These are phyloP conservation scores for Meyerozyma athensensis DNA, from an alignment of 1,139 yeast genomes.

Conservation along the genomic window DNA sequence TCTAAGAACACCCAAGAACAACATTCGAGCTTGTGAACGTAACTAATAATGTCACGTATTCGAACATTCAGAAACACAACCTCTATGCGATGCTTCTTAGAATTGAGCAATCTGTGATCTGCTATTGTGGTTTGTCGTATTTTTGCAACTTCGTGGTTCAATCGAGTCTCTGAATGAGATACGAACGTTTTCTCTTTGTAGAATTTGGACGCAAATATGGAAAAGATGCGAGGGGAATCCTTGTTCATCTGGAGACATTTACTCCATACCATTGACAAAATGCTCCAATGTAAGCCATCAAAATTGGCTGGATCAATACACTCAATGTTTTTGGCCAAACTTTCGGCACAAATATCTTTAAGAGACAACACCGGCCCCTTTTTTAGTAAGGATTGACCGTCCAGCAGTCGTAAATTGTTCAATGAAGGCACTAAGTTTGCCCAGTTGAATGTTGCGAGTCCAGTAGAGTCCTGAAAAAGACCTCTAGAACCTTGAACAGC, in stretches of 20 bases:
- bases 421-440: neutral
- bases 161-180: constrained; percentile 16
- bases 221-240: constrained; percentile 29
- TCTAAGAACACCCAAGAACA: constrained; percentile 20
- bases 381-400: neutral
- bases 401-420: neutral
- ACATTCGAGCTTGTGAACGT: constrained; percentile 13
- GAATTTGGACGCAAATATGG: constrained; percentile 24
- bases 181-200: constrained; percentile 16
- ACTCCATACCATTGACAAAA: constrained; percentile 33
- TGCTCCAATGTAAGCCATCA: constrained; percentile 23
- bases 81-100: constrained; percentile 5
- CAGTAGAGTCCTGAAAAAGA: constrained; percentile 5
- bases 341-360: constrained; percentile 24
- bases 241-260: constrained; percentile 19
- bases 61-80: constrained; percentile 9
- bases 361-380: neutral
- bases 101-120: constrained; percentile 7
- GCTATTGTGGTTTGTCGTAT: constrained; percentile 9
- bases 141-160: neutral
- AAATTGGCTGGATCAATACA: constrained; percentile 19
- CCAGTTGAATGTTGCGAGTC: constrained; percentile 9
- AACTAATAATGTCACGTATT: constrained; percentile 17
- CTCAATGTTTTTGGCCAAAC: constrained; percentile 25
- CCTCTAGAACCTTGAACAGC: constrained; percentile 6